Percentiles rank a stretch among this genome's conserved stretches.
Conservation (phyloP, 78 protist species). For the Chrysochromulina parva region DNA sequence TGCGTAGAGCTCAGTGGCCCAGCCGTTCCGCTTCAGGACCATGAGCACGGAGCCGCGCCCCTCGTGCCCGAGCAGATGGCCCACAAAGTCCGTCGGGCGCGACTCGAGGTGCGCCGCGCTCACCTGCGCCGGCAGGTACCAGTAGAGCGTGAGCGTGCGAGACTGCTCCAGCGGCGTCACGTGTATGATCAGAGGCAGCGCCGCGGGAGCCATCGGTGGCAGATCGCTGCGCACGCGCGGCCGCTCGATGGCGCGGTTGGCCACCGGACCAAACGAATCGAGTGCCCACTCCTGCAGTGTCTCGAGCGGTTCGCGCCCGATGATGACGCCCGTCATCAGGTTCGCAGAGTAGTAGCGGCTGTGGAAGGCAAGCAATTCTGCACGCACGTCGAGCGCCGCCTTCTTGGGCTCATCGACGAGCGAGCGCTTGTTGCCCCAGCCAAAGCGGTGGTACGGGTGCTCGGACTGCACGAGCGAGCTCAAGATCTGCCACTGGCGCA, state of each 20-base stretch:
- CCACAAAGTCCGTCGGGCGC: background rate
- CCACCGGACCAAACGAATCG: background rate
- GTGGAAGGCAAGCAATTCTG: slow-evolving; percentile 55
- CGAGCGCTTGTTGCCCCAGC: slow-evolving; percentile 65
- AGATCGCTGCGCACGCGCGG: background rate
- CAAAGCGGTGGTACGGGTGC: slow-evolving; percentile 58
- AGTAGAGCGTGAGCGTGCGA: background rate
- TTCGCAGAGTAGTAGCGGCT: slow-evolving; percentile 58
- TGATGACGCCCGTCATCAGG: slow-evolving; percentile 45
- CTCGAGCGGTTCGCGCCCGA: slow-evolving; percentile 25
- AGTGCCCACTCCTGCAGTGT: background rate
- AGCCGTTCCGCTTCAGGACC: background rate
- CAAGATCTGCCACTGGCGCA: slow-evolving; percentile 25
- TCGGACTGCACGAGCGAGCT: background rate
- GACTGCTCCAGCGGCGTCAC: background rate
- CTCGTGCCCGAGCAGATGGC: slow-evolving; percentile 37
- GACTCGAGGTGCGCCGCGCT: background rate
- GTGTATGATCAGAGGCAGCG: background rate
- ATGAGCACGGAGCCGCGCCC: background rate
- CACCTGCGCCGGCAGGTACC: background rate
- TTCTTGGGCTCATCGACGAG: slow-evolving; percentile 33
- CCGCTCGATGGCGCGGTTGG: background rate
- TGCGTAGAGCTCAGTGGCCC: background rate
- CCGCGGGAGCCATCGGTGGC: background rate
- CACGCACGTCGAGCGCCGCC: slow-evolving; percentile 43